Evolutionary conservation across 2,329 filamentous ascomycete species (phyloP).

Genomic region (Tolypocladium sp.): DNA sequence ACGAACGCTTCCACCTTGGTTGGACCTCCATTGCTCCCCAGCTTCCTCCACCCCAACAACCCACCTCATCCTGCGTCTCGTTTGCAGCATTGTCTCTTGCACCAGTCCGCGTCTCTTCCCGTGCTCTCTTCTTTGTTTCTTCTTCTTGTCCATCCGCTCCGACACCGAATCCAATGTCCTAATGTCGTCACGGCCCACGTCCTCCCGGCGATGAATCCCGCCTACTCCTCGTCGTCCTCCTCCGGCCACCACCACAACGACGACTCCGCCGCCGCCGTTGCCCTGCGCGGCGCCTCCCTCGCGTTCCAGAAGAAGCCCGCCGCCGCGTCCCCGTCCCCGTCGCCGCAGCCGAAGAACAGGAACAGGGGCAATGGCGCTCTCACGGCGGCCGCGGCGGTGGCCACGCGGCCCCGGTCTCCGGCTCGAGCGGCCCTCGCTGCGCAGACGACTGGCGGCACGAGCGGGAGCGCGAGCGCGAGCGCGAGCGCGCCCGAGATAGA

Average conservation of each 20-base stretch:
- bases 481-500: background rate
- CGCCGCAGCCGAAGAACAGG: background rate
- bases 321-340: conserved; percentile 8
- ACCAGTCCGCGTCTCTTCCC: background rate
- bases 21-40: too few species aligned
- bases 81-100: background rate
- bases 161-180: background rate
- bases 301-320: conserved; percentile 35
- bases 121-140: too few species aligned
- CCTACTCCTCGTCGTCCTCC: conserved; percentile 14
- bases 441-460: background rate
- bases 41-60: background rate
- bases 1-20: background rate
- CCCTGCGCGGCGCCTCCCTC: conserved; percentile 44
- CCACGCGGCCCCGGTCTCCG: conserved; percentile 4
- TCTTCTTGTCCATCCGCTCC: background rate
- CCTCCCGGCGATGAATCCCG: conserved; percentile 24
- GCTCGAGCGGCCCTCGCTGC: background rate
- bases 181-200: conserved; percentile 8
- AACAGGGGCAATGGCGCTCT: conserved; percentile 28
- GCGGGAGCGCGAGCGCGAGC: background rate
- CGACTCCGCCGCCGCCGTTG: conserved; percentile 31
- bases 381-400: conserved; percentile 32
- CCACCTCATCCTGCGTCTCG: background rate
- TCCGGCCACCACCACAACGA: conserved; percentile 21